Evolutionary conservation across 2,329 filamentous ascomycete genomes (phyloP).

Genomic region (Rhinocladiella mackenziei): DNA sequence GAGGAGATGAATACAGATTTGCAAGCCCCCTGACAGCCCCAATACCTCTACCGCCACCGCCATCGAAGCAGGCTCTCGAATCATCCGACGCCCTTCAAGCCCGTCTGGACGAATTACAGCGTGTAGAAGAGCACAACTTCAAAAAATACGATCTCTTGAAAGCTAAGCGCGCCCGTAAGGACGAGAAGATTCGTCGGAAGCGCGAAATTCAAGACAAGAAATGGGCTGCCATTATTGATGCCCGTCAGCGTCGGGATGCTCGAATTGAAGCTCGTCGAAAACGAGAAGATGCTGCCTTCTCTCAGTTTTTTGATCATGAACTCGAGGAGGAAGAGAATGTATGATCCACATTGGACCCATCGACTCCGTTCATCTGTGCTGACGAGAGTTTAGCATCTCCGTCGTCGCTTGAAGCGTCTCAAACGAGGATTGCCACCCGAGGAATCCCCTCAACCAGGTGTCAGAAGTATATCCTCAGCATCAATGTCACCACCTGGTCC

Average conservation of each 20-base stretch:
- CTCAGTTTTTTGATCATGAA: conserved; percentile 26
- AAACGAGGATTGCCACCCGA: conserved; percentile 29
- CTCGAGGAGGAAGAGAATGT: conserved; percentile 29
- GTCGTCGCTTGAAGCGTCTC: conserved; percentile 27
- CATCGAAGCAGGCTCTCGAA: conserved; percentile 27
- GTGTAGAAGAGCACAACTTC: conserved; percentile 27
- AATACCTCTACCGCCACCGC: conserved; percentile 23
- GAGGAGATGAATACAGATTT: conserved; percentile 19
- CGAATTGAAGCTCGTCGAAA: conserved; percentile 24
- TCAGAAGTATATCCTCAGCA: conserved; percentile 17
- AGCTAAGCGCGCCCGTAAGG: conserved; percentile 27
- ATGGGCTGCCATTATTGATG: conserved; percentile 26
- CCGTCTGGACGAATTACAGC: conserved; percentile 24
- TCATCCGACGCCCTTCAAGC: conserved; percentile 24
- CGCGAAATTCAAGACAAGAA: conserved; percentile 27
- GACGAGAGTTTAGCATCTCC: conserved; percentile 22
- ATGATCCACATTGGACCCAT: background rate
- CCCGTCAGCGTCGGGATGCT: conserved; percentile 26
- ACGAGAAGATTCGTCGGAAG: conserved; percentile 27
- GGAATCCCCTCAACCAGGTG: conserved; percentile 17
- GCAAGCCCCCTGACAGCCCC: conserved; percentile 21
- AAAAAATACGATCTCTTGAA: conserved; percentile 25
- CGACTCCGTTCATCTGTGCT: conserved; percentile 1
- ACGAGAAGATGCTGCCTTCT: conserved; percentile 27
- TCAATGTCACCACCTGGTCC: conserved; percentile 27